Evolutionary conservation across 2,329 filamentous ascomycete genomes (phyloP).

Genomic region (Fusarium decemcellulare): DNA sequence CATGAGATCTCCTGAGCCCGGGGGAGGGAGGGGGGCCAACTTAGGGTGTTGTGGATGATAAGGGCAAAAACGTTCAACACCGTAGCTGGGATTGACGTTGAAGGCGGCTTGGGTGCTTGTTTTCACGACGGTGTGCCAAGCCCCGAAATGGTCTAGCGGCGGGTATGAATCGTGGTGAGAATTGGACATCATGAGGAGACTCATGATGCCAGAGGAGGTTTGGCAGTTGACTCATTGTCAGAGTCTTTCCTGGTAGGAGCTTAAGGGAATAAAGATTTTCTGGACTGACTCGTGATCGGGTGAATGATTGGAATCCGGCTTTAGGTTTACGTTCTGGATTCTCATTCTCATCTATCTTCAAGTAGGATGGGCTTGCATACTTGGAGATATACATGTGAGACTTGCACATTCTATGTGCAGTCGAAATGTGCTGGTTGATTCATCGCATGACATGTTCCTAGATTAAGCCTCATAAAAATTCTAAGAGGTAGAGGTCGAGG

Average conservation of each 20-base stretch:
- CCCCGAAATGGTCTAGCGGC: constrained; percentile 38
- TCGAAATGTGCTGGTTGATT: too few species aligned
- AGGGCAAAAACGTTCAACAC: neutral
- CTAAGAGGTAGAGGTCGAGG: too few species aligned
- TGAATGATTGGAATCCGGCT: neutral
- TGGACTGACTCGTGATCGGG: too few species aligned
- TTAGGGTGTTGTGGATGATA: neutral
- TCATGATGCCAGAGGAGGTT: constrained; percentile 10
- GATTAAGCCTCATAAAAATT: too few species aligned
- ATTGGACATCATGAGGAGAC: constrained; percentile 4
- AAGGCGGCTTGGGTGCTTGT: constrained; percentile 5
- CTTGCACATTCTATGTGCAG: too few species aligned
- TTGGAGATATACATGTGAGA: too few species aligned
- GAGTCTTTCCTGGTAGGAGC: neutral
- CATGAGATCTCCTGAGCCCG: constrained; percentile 31
- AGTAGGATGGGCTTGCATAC: too few species aligned
- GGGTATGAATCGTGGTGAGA: constrained; percentile 8
- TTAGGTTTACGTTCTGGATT: neutral
- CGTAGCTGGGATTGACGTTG: neutral
- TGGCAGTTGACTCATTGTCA: neutral
- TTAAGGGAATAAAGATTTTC: too few species aligned
- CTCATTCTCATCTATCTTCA: too few species aligned
- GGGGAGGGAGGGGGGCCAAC: neutral
- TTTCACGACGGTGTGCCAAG: constrained; percentile 21
- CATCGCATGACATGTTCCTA: too few species aligned